Evolutionary conservation across 768 basidiomycete species (phyloP), one percentile per base, ranked within the genome.

Genomic region (Lactarius deliciosus): DNA sequence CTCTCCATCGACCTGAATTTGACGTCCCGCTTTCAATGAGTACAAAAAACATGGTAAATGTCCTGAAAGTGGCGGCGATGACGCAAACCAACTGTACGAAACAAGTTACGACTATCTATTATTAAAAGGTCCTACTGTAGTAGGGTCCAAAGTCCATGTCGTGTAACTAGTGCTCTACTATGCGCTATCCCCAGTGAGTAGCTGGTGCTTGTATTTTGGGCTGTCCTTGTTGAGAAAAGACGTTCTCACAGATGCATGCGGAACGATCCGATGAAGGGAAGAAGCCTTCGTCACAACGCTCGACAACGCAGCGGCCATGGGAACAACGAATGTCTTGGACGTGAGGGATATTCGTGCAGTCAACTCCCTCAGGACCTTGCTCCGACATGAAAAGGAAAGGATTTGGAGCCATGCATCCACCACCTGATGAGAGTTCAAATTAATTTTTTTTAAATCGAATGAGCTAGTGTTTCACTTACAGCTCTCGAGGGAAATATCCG

Each of bases 371-470:
- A 16, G 63, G 47, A 22, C 34, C n/a, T 34, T 64, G 56, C 54
- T 59, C 25, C 4, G 57, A 61, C 40, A 4, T 18, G 38, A 16
- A 38, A 15, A 62, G 53, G 64, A 73, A 80, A 22, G 77, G 76
- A 68, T 78, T 77, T 32, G 74, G 76, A 28, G 72, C 67, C 30
- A 77, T 66, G 59, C 81, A 81, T n/a, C 80, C 81, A 55, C 81
- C 81, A 61, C 80, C 80, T 81, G 30, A 16, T 9, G 18, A 47
- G 56, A 7, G 1, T 20, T 22, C 10, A 2, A 16, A 11, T 32
- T 36, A 34, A 22, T 45, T 18, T 1, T 1, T 25, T 20, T 22
- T 10, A 28, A 41, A 40, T 15, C 6, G 22, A 10, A 2, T 7
- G n/a, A 28, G 18, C 41, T 3, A 20, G 30, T 30, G 3, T 20